Percentiles rank a stretch among this genome's conserved stretches.
phyloP scores from a whole-genome alignment of 2,329 filamentous ascomycete species.

The Claviceps maximensis region DNA sequence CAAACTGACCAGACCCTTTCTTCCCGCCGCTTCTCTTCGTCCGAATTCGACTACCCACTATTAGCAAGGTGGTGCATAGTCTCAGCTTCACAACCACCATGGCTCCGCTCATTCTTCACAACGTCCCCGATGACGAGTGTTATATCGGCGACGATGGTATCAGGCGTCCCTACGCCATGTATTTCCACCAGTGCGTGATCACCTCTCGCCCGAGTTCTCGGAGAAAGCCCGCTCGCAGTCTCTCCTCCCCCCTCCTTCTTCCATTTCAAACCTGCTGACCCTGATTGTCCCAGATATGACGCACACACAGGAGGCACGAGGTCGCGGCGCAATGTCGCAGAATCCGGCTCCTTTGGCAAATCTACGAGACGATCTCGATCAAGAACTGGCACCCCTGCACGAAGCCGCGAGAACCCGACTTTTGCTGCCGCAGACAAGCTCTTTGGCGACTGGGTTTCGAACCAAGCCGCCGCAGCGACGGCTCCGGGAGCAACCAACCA shows the following conservation, averaged over 20 bases:
- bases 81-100: conserved; percentile 22
- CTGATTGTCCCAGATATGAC: conserved; percentile 31
- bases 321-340: conserved; percentile 39
- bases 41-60: no score
- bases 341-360: conserved; percentile 53
- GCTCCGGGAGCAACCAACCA: conserved; percentile 13
- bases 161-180: conserved; percentile 52
- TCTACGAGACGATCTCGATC: conserved; percentile 51
- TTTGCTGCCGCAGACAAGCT: conserved; percentile 48
- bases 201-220: not conserved
- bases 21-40: not conserved
- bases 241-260: no score
- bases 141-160: conserved; percentile 53
- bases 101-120: conserved; percentile 54
- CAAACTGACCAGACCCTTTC: not conserved
- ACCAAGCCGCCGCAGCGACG: conserved; percentile 27
- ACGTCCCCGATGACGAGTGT: conserved; percentile 54
- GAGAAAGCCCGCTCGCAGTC: conserved; percentile 5
- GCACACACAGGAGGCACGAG: conserved; percentile 34
- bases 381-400: conserved; percentile 44
- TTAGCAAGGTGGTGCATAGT: not conserved
- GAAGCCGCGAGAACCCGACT: conserved; percentile 45
- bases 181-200: conserved; percentile 44
- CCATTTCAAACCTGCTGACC: not conserved
- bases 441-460: conserved; percentile 45